These are phyloP conservation scores for Fagopyrum homotropicum DNA, from an alignment of 148 eudicot genomes.

Conservation along the genomic window DNA sequence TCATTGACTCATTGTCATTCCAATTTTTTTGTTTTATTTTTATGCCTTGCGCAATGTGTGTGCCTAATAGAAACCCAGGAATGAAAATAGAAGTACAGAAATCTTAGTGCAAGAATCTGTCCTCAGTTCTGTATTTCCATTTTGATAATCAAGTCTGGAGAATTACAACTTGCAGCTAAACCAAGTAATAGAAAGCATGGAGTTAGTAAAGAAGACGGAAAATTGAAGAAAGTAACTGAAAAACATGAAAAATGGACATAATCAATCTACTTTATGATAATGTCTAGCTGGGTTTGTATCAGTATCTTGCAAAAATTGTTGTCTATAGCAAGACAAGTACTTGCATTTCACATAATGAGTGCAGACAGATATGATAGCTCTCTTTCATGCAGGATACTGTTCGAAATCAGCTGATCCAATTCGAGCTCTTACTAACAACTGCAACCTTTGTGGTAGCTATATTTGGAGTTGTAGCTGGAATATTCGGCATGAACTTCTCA, in stretches of 20 bases:
- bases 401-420: slow-evolving; percentile 95
- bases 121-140: too few relatives aligned
- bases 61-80: too few relatives aligned
- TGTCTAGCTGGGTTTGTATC: too few relatives aligned
- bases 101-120: too few relatives aligned
- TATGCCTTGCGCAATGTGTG: neutral
- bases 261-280: too few relatives aligned
- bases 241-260: too few relatives aligned
- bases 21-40: neutral
- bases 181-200: too few relatives aligned
- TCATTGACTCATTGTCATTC: neutral
- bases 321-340: neutral
- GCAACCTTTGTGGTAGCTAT: slow-evolving; percentile 95
- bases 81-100: too few relatives aligned
- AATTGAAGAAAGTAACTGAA: too few relatives aligned
- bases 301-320: neutral
- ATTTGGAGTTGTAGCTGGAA: slow-evolving; percentile 87
- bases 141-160: too few relatives aligned
- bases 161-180: too few relatives aligned
- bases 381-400: slow-evolving; percentile 74
- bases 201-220: too few relatives aligned
- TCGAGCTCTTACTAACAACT: slow-evolving; percentile 83
- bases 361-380: neutral
- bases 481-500: slow-evolving; percentile 94
- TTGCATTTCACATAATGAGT: neutral